Conservation (phyloP, 352 stramenopile species). For the Phytophthora ramorum region DNA sequence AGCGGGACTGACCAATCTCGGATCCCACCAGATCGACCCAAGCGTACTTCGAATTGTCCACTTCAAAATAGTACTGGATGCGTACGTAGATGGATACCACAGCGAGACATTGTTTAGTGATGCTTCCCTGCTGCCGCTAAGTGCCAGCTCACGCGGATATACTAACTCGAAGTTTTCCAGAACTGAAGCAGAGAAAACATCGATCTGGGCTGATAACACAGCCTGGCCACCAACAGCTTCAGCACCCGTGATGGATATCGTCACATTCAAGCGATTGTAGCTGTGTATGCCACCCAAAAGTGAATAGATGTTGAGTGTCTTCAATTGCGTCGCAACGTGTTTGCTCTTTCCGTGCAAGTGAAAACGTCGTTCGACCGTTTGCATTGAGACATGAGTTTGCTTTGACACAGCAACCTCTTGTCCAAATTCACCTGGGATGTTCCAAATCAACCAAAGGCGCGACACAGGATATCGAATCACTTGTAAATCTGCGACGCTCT, state of each 20-base stretch:
- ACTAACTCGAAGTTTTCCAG: conserved; percentile 20
- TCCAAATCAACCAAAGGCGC: conserved; percentile 31
- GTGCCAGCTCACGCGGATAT: conserved; percentile 4
- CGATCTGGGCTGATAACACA: conserved; percentile 12
- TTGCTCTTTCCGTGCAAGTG: conserved; percentile 12
- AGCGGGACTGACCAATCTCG: conserved; percentile 8
- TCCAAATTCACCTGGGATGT: conserved; percentile 17
- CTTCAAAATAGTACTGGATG: conserved; percentile 9
- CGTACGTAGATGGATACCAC: conserved; percentile 20
- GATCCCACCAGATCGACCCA: conserved; percentile 19
- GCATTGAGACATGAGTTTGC: conserved; percentile 3
- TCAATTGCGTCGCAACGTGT: conserved; percentile 10
- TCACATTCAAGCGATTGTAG: conserved; percentile 20
- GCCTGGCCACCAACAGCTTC: background rate
- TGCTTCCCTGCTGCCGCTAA: conserved; percentile 8
- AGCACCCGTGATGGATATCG: background rate
- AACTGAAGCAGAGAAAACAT: conserved; percentile 17
- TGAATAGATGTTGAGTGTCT: conserved; percentile 19
- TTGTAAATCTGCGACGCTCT: conserved; percentile 15
- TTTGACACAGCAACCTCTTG: conserved; percentile 1
- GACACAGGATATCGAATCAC: conserved; percentile 24
- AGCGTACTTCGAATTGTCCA: conserved; percentile 21
- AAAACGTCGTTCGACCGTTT: conserved; percentile 16
- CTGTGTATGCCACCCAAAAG: conserved; percentile 15
- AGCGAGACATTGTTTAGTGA: conserved; percentile 3